Percentiles rank a stretch among this genome's conserved stretches.
These are phyloP conservation scores for Entomortierella chlamydospora DNA, from an alignment of 192 early-diverging fungal species.

Conservation along the genomic window DNA sequence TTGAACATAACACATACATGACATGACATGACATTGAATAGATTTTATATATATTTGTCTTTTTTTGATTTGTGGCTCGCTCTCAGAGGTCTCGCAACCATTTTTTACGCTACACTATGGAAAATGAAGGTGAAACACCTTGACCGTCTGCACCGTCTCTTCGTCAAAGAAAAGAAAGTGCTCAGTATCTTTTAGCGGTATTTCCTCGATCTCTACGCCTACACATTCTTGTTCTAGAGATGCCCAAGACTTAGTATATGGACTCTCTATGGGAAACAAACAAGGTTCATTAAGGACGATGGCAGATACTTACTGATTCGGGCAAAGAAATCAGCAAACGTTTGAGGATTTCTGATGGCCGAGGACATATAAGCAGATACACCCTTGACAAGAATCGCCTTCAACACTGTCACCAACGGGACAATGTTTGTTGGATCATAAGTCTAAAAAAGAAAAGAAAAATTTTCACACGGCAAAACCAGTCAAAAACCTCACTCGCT, in stretches of 20 bases:
- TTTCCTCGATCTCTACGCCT: constrained; percentile 35
- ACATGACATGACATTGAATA: too few species aligned
- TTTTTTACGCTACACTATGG: too few species aligned
- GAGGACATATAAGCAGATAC: constrained; percentile 50
- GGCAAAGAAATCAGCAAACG: constrained; percentile 46
- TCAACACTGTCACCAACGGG: constrained; percentile 29
- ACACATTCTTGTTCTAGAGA: constrained; percentile 29
- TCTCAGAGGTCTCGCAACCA: too few species aligned
- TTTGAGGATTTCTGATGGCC: constrained; percentile 48
- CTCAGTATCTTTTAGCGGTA: constrained; percentile 17
- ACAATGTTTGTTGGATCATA: constrained; percentile 51
- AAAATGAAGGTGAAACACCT: constrained; percentile 42
- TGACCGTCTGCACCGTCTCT: constrained; percentile 43
- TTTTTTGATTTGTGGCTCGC: too few species aligned
- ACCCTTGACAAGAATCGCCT: constrained; percentile 39
- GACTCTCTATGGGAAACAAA: too few species aligned
- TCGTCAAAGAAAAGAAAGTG: constrained; percentile 52
- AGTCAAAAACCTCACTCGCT: background rate
- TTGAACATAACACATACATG: too few species aligned
- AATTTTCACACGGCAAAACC: background rate
- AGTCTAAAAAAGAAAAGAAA: constrained; percentile 17
- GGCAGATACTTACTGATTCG: constrained; percentile 46
- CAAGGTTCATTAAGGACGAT: too few species aligned
- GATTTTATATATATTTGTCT: too few species aligned
- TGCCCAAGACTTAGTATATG: background rate